Evolutionary conservation across 225 moss, liverwort and hornwort genomes (phyloP), one percentile per base, ranked within the genome.

Genomic region (Marchantia paleacea): DNA sequence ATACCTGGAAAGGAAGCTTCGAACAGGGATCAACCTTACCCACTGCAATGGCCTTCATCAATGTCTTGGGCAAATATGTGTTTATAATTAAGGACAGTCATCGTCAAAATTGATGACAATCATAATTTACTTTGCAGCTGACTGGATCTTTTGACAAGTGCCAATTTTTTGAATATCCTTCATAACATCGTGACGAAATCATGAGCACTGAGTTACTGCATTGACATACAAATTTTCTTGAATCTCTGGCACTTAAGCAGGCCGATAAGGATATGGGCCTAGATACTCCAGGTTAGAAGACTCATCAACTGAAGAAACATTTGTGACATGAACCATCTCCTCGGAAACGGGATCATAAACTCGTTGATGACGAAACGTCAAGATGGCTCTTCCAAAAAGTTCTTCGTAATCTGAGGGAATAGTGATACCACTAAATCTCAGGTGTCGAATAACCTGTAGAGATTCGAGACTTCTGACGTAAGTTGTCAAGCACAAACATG

Each of bases 361-460:
- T 75, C 89, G 87, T 78, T 99, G 99, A 84, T 99, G 99, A 70
- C 78, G 91, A 88, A 99, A 99, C 49, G 99, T 99, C 76, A 99
- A 81, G 63, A 95, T 78, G 57, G 99, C 95, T 89, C 78, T 90
- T 62, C 87, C 80, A 73, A 99, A 99, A 14, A 85, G 87, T 74
- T 90, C 84, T 82, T 99, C 99, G 69, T 95, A 99, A 60, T 92
- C 79, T 69, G 89, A 76, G 73, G 90, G 85, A 25, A 99, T 84
- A 20, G 84, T 81, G 48, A 86, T 82, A 25, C 99, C 99, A 84
- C 87, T 92, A 60, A 95, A 95, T 71, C 90, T 90, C 55, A 95
- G 82, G 84, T 99, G 99, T 83, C 92, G 92, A 58, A 99, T 83
- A n/a, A 91, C 91, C 97, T 99, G 89, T 79, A 84, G 49, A 49